Evolutionary conservation across 768 basidiomycete species (phyloP).

Genomic region (Tulasnella sp.): DNA sequence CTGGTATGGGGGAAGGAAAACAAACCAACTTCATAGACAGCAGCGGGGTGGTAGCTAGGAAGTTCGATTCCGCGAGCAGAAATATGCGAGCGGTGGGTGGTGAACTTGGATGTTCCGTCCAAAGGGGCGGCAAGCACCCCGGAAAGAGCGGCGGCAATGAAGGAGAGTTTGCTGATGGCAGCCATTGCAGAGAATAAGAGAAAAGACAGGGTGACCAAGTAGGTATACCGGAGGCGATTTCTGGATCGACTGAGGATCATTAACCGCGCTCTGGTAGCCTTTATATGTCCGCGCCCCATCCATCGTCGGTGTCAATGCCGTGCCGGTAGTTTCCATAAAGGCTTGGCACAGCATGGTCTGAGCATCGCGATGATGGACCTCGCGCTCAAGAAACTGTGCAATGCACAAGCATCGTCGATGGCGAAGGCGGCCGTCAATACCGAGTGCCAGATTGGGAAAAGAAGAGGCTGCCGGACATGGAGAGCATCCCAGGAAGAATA

Average conservation of each 20-base stretch:
- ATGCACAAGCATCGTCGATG: neutral
- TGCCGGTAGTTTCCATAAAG: neutral
- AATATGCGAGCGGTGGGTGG: constrained; percentile 9
- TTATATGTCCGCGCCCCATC: neutral
- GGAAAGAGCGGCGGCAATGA: constrained; percentile 17
- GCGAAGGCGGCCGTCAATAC: neutral
- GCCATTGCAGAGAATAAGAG: constrained; percentile 1
- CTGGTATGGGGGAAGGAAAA: neutral
- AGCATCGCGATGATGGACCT: neutral
- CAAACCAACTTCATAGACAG: constrained; percentile 15
- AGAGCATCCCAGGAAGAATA: neutral
- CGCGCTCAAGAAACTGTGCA: neutral
- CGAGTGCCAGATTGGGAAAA: neutral
- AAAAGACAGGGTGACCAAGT: constrained; percentile 1
- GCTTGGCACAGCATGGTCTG: neutral
- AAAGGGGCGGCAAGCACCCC: constrained; percentile 21
- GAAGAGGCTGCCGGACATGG: neutral
- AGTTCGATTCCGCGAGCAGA: neutral
- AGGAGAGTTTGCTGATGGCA: constrained; percentile 17
- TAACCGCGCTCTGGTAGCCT: neutral
- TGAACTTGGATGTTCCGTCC: constrained; percentile 15
- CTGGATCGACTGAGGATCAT: neutral
- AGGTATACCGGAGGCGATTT: constrained; percentile 5
- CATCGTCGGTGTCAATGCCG: neutral
- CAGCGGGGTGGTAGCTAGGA: constrained; percentile 1